phyloP scores from a whole-genome alignment of 1,139 yeast species.

The Saccharomyces hybrid region DNA sequence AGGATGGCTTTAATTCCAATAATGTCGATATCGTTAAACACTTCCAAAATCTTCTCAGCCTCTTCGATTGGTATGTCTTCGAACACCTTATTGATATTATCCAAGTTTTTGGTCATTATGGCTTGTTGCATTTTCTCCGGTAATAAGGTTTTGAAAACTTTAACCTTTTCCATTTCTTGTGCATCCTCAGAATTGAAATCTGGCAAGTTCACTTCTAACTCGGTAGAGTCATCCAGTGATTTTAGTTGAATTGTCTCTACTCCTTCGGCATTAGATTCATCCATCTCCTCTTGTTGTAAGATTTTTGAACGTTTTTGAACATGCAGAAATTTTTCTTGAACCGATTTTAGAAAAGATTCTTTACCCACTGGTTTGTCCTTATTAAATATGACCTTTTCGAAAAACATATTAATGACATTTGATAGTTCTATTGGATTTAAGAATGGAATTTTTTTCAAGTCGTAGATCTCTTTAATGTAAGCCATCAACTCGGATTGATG shows the following conservation, averaged over 20 bases:
- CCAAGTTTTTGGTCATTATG: conserved; percentile 60
- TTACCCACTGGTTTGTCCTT: conserved; percentile 48
- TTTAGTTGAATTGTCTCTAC: conserved; percentile 83
- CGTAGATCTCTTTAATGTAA: conserved; percentile 62
- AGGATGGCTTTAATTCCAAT: conserved; percentile 72
- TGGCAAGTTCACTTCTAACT: conserved; percentile 70
- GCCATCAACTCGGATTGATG: conserved; percentile 78
- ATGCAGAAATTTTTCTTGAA: conserved; percentile 71
- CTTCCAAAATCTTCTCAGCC: conserved; percentile 70
- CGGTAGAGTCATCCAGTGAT: conserved; percentile 77
- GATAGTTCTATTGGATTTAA: conserved; percentile 35
- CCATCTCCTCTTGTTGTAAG: conserved; percentile 39
- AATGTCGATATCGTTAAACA: conserved; percentile 75
- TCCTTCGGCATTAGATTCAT: conserved; percentile 36
- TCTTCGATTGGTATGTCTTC: conserved; percentile 68
- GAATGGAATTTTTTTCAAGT: conserved; percentile 33
- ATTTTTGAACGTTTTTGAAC: conserved; percentile 68
- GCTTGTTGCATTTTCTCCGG: conserved; percentile 68
- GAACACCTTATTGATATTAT: conserved; percentile 76
- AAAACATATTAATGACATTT: conserved; percentile 62
- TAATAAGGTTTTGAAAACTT: conserved; percentile 45
- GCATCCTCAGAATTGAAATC: conserved; percentile 39
- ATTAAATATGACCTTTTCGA: conserved; percentile 50
- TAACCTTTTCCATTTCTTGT: conserved; percentile 46
- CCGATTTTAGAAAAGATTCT: conserved; percentile 44